Percentiles rank a stretch among this genome's conserved stretches.
Conservation (phyloP, 1,284 basidiomycete genomes). For the Salmacisia buchloeana region DNA sequence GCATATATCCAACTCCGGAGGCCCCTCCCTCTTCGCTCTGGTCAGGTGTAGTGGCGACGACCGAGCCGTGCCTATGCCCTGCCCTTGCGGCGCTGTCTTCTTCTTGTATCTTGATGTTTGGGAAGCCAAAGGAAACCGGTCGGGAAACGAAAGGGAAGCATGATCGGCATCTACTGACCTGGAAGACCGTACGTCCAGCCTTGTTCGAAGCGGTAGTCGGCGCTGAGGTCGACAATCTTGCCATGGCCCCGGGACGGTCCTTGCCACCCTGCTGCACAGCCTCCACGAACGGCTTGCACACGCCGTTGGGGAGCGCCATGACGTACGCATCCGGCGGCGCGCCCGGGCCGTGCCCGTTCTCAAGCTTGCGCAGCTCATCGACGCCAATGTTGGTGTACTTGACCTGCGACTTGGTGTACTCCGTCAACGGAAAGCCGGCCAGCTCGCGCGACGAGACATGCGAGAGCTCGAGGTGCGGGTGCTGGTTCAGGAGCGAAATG, state of each 20-base stretch:
- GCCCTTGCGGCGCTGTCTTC: too few species aligned
- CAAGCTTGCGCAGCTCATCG: conserved; percentile 46
- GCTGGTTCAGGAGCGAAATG: conserved; percentile 73
- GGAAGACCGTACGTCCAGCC: conserved; percentile 97
- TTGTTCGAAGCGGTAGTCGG: conserved; percentile 86
- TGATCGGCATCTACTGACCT: conserved; percentile 63
- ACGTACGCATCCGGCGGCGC: conserved; percentile 54
- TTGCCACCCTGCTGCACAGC: conserved; percentile 71
- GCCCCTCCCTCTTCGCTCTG: too few species aligned
- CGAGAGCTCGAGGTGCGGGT: conserved; percentile 80
- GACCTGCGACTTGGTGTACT: conserved; percentile 74
- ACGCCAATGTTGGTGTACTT: conserved; percentile 51
- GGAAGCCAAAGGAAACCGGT: too few species aligned
- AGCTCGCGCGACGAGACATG: conserved; percentile 96
- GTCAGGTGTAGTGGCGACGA: too few species aligned
- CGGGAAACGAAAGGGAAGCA: too few species aligned
- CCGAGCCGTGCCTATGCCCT: too few species aligned
- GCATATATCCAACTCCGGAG: too few species aligned
- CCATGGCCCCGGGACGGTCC: conserved; percentile 54
- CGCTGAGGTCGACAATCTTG: conserved; percentile 77
- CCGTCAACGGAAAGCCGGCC: conserved; percentile 71
- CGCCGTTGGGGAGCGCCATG: conserved; percentile 94
- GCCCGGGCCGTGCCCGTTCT: conserved; percentile 38
- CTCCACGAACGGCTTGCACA: conserved; percentile 95
- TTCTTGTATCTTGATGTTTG: not conserved